Evolutionary conservation across 495 filamentous ascomycete species (phyloP).

Genomic region (Tuber borchii): DNA sequence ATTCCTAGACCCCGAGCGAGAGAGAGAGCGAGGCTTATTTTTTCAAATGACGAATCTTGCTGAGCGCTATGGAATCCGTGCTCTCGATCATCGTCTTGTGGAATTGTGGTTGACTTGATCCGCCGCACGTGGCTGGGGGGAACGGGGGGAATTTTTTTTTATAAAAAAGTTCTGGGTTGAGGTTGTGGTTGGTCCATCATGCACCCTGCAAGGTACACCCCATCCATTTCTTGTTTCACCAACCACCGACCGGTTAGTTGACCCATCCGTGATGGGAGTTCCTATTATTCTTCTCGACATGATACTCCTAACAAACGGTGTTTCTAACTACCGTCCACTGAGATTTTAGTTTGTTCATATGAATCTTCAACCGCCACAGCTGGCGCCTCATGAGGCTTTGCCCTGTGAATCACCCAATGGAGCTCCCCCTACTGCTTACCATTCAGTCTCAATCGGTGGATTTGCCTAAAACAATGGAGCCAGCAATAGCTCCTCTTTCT

Average conservation of each 20-base stretch:
- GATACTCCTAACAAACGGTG: background rate
- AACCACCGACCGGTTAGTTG: background rate
- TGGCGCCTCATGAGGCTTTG: slow-evolving; percentile 1
- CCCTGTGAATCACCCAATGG: background rate
- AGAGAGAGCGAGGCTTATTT: background rate
- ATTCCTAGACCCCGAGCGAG: background rate
- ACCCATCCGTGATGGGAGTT: background rate
- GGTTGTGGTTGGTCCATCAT: background rate
- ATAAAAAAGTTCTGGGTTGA: background rate
- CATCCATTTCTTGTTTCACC: background rate
- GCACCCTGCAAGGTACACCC: background rate
- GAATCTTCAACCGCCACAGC: background rate
- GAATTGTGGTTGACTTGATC: background rate
- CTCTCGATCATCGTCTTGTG: background rate
- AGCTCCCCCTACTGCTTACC: background rate
- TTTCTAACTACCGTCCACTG: background rate
- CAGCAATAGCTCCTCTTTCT: background rate
- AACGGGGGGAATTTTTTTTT: background rate
- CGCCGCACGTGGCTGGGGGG: background rate
- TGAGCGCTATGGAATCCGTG: background rate
- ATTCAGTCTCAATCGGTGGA: background rate
- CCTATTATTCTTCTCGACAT: background rate
- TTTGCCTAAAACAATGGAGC: background rate
- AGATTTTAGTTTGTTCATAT: background rate
- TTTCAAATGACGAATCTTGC: background rate